Conservation (phyloP, 768 basidiomycete genomes). For the Phaeolepiota aurea region DNA sequence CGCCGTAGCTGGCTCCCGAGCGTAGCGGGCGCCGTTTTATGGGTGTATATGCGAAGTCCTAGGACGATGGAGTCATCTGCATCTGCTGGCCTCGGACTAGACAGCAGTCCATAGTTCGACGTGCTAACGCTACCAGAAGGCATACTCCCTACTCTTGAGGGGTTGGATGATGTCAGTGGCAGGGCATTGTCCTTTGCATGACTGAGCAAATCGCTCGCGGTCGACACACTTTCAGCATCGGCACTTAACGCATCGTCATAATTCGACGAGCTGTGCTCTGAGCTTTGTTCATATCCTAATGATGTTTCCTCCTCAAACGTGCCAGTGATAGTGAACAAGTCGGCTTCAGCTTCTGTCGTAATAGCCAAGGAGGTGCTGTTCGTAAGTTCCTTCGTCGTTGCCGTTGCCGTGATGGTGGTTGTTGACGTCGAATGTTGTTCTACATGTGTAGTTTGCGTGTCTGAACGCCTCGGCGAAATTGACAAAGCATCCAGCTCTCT, state of each 20-base stretch:
- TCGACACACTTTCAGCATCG: neutral
- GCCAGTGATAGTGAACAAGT: neutral
- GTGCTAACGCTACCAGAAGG: neutral
- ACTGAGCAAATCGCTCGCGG: neutral
- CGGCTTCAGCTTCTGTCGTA: neutral
- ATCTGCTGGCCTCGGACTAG: neutral
- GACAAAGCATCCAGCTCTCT: conserved; percentile 10
- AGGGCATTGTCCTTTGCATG: too few relatives aligned
- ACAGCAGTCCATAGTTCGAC: neutral
- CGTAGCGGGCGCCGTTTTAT: conserved; percentile 6
- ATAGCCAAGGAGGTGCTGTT: too few relatives aligned
- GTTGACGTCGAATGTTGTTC: too few relatives aligned
- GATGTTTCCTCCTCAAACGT: neutral
- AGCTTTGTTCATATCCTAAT: neutral
- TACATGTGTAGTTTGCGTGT: too few relatives aligned
- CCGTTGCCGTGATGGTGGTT: too few relatives aligned
- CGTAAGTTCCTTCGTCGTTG: too few relatives aligned
- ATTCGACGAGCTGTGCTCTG: neutral
- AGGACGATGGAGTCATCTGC: conserved; percentile 9
- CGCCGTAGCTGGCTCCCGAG: conserved; percentile 10
- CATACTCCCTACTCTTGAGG: too few relatives aligned
- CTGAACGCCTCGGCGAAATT: too few relatives aligned
- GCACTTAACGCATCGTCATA: neutral
- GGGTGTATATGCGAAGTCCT: conserved; percentile 11
- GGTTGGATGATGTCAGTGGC: too few relatives aligned